These are phyloP conservation scores for Nigrograna mackinnonii DNA, from an alignment of 2,329 filamentous ascomycete genomes.

Conservation along the genomic window DNA sequence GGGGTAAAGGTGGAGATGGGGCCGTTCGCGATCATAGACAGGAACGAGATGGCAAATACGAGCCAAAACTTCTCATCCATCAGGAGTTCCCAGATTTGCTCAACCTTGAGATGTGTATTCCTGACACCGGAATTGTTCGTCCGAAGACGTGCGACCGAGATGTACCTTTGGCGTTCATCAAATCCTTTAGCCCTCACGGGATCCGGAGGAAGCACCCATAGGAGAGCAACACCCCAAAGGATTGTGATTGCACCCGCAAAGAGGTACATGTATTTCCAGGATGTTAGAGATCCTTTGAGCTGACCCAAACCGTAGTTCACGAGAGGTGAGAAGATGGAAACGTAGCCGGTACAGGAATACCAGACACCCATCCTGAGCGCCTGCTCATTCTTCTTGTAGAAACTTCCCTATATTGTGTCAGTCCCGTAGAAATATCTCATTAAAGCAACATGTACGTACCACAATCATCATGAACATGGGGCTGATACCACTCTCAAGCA, in stretches of 20 bases:
- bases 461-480: constrained; percentile 60
- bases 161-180: constrained; percentile 41
- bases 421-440: neutral
- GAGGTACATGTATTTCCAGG: constrained; percentile 37
- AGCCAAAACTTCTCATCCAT: constrained; percentile 60
- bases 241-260: constrained; percentile 31
- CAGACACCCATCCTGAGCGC: constrained; percentile 45
- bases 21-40: constrained; percentile 36
- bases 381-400: constrained; percentile 62
- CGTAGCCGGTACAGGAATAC: constrained; percentile 24
- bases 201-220: constrained; percentile 46
- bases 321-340: constrained; percentile 25
- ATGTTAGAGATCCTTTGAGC: constrained; percentile 18
- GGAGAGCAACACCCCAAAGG: constrained; percentile 31
- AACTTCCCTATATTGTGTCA: constrained; percentile 41
- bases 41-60: constrained; percentile 26
- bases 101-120: constrained; percentile 67
- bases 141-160: constrained; percentile 69
- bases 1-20: constrained; percentile 32
- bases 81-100: constrained; percentile 64
- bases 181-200: constrained; percentile 44
- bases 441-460: constrained; percentile 7
- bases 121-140: constrained; percentile 76
- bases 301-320: constrained; percentile 38
- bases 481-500: constrained; percentile 58